Percentiles rank a stretch among this genome's conserved stretches.
These are phyloP conservation scores for Monilinia vaccinii-corymbosi DNA, from an alignment of 2,329 filamentous ascomycete species.

Conservation along the genomic window DNA sequence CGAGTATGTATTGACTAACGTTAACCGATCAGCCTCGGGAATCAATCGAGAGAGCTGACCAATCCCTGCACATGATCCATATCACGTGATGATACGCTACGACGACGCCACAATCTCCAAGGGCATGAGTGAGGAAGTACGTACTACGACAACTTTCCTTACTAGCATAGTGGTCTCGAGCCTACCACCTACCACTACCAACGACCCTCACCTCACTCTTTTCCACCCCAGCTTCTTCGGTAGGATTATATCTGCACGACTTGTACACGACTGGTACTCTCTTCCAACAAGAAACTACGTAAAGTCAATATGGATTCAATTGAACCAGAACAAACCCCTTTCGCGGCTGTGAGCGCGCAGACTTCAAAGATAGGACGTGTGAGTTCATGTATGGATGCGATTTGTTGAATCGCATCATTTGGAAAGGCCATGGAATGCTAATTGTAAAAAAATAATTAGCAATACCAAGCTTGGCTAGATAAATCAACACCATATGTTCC, in stretches of 20 bases:
- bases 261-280: too few relatives aligned
- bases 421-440: not conserved
- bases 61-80: too few relatives aligned
- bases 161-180: too few relatives aligned
- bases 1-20: too few relatives aligned
- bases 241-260: not conserved
- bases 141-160: too few relatives aligned
- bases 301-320: slow-evolving; percentile 62
- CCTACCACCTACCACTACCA: not conserved
- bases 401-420: not conserved
- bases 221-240: not conserved
- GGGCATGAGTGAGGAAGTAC: too few relatives aligned
- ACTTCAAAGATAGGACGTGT: slow-evolving; percentile 68
- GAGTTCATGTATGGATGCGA: slow-evolving; percentile 30
- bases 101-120: not conserved
- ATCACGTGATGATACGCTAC: not conserved
- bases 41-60: not conserved
- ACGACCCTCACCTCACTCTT: not conserved
- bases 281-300: not conserved
- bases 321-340: slow-evolving; percentile 85
- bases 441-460: slow-evolving; percentile 39
- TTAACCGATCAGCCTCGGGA: slow-evolving; percentile 3
- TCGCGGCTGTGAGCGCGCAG: slow-evolving; percentile 80
- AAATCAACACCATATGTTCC: slow-evolving; percentile 81
- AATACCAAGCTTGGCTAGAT: slow-evolving; percentile 92